These are phyloP conservation scores for Hypoxylon sp. DNA, from an alignment of 2,329 filamentous ascomycete genomes.

Conservation along the genomic window DNA sequence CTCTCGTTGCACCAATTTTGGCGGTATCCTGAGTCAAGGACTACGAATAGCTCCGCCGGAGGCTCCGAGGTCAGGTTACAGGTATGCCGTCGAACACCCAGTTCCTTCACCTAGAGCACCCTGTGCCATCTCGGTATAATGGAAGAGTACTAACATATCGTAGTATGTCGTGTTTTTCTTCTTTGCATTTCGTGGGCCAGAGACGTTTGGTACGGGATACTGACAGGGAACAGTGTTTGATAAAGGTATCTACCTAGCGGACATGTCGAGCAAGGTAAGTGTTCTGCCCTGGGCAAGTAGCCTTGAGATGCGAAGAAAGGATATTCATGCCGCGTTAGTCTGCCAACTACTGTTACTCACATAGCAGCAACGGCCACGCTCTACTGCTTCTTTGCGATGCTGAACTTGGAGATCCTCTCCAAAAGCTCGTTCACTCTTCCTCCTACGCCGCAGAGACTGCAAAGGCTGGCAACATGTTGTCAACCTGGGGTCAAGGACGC, in stretches of 20 bases:
- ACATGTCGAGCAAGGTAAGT: conserved; percentile 75
- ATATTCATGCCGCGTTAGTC: conserved; percentile 52
- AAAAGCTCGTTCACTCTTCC: conserved; percentile 64
- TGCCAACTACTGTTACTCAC: conserved; percentile 75
- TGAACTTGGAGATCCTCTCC: conserved; percentile 79
- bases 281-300: too few relatives aligned
- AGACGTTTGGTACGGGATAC: not conserved
- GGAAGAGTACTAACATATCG: conserved; percentile 14
- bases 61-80: conserved; percentile 80
- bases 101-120: not conserved
- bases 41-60: conserved; percentile 89
- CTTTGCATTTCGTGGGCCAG: not conserved
- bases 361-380: conserved; percentile 71
- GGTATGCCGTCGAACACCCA: conserved; percentile 10
- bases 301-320: not conserved
- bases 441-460: conserved; percentile 72
- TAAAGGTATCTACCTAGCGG: conserved; percentile 88
- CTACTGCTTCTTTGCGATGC: conserved; percentile 85
- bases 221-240: conserved; percentile 68
- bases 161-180: conserved; percentile 20
- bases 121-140: not conserved
- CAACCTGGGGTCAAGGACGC: conserved; percentile 74
- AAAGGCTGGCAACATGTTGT: conserved; percentile 64
- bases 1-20: conserved; percentile 82
- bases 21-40: conserved; percentile 86